Percentiles rank a stretch among this genome's conserved stretches.
Conservation (phyloP, 2,329 filamentous ascomycete genomes). For the Bisporella sp. region DNA sequence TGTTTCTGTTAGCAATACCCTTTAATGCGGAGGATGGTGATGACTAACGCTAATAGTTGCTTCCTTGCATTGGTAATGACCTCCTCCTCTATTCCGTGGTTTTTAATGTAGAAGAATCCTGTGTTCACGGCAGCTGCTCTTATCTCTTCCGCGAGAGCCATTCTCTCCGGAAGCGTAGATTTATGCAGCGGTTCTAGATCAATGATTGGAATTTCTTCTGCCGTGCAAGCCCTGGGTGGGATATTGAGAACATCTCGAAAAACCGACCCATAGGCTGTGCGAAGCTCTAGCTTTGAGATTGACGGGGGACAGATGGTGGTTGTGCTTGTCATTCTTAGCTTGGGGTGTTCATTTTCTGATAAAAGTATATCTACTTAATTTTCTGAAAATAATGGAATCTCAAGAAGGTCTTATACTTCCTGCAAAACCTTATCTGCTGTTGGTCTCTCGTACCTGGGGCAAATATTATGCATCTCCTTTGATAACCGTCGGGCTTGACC, state of each 20-base stretch:
- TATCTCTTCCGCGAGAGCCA: slow-evolving; percentile 32
- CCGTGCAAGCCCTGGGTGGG: slow-evolving; percentile 32
- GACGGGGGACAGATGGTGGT: neutral
- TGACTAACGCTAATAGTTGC: slow-evolving; percentile 21
- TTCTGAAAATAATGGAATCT: too few relatives aligned
- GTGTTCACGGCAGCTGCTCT: slow-evolving; percentile 34
- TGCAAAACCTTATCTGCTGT: too few relatives aligned
- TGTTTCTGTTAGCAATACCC: slow-evolving; percentile 2
- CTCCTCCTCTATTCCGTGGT: slow-evolving; percentile 33
- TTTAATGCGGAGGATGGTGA: neutral
- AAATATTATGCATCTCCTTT: too few relatives aligned
- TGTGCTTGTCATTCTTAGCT: too few relatives aligned
- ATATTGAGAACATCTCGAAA: slow-evolving; percentile 35
- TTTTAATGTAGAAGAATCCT: slow-evolving; percentile 41
- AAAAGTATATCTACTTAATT: too few relatives aligned
- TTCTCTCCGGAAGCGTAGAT: slow-evolving; percentile 28
- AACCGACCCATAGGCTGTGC: slow-evolving; percentile 36
- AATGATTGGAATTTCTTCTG: slow-evolving; percentile 39
- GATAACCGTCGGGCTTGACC: too few relatives aligned
- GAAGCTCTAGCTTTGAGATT: slow-evolving; percentile 36
- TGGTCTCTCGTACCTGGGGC: too few relatives aligned
- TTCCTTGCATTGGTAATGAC: slow-evolving; percentile 25
- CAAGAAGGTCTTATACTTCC: too few relatives aligned
- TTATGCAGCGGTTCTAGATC: slow-evolving; percentile 34
- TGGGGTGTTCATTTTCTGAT: too few relatives aligned